Evolutionary conservation across 495 filamentous ascomycete genomes (phyloP), one percentile per base, ranked within the genome.

Genomic region (Cercophora newfieldiana): DNA sequence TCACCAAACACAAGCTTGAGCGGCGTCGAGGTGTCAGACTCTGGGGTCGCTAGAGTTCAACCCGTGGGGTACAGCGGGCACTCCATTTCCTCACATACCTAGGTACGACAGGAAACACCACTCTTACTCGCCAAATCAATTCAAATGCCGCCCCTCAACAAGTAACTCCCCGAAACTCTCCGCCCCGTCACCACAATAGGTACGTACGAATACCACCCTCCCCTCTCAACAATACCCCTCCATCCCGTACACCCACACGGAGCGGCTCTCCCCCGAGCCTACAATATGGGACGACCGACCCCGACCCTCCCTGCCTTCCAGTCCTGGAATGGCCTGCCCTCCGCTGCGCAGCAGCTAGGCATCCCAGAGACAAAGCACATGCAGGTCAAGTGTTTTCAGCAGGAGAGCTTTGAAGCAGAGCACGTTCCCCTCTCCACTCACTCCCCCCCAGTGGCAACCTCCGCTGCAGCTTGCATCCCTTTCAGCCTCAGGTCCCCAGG

Each of bases 361-460:
- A 44, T 44, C 37, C n/a, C 37, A 44, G 4, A 44, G 37, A 44
- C 33, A 48, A 48, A 48, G 33, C 58, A 60, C 33, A 44, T 60
- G 58, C 58, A 60, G 19, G 58, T 37, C 29, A 21, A 16, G 26
- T 57, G 54, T 26, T 57, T 57, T 48, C 22, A 33, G n/a, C n/a
- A 24, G 28, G 51, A n/a, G 22, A 24, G 51, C 10, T 48, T 59
- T 60, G 58, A 60, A 33, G 58, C 58, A 60, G 58, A 60, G 22
- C 19, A 25, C 31, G 58, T 31, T 53, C 50, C 58, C 37, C 31
- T 48, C 16, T 21, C 57, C 33, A 48, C 22, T n/a, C 2, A 16
- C n/a, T 16, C 7, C 22, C 19, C 21, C 2, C 25, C 58, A 60
- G 37, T 48, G 58, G 30, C 58, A 10, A 33, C 47, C 31, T 48